A percentile compares a stretch with the other conserved stretches of the same genome.
phyloP scores from a whole-genome alignment of 2,329 filamentous ascomycete species.

The Fusarium staphyleae region DNA sequence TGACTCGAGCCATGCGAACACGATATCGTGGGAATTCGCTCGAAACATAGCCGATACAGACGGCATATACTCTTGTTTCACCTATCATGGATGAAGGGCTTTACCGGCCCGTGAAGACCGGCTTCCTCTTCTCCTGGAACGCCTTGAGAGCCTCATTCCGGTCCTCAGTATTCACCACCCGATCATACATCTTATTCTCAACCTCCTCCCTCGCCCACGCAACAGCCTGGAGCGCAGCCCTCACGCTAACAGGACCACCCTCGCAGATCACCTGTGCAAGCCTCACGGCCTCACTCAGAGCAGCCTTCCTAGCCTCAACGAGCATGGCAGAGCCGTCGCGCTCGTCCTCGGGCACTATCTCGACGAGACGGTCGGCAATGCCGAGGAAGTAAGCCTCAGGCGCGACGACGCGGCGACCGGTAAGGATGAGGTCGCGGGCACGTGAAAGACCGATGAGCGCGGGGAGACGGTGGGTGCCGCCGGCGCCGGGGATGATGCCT shows the following conservation, averaged over 20 bases:
- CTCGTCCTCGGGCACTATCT: conserved; percentile 69
- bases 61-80: no score
- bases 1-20: no score
- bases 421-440: conserved; percentile 90
- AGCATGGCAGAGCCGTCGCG: conserved; percentile 55
- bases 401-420: conserved; percentile 82
- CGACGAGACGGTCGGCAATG: conserved; percentile 87
- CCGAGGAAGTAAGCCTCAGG: conserved; percentile 92
- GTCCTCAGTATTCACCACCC: conserved; percentile 84
- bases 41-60: no score
- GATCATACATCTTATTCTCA: conserved; percentile 88
- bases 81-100: neutral
- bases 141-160: conserved; percentile 86
- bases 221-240: conserved; percentile 81
- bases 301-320: conserved; percentile 68
- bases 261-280: conserved; percentile 87
- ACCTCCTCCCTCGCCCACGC: conserved; percentile 73
- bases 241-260: conserved; percentile 83
- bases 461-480: conserved; percentile 88
- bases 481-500: conserved; percentile 93
- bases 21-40: no score
- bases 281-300: conserved; percentile 77
- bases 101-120: conserved; percentile 63
- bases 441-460: conserved; percentile 78
- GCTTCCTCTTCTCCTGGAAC: conserved; percentile 72